Base-by-base conservation (phyloP, 805 yeast genomes). In the Starmerella geochares region DNA sequence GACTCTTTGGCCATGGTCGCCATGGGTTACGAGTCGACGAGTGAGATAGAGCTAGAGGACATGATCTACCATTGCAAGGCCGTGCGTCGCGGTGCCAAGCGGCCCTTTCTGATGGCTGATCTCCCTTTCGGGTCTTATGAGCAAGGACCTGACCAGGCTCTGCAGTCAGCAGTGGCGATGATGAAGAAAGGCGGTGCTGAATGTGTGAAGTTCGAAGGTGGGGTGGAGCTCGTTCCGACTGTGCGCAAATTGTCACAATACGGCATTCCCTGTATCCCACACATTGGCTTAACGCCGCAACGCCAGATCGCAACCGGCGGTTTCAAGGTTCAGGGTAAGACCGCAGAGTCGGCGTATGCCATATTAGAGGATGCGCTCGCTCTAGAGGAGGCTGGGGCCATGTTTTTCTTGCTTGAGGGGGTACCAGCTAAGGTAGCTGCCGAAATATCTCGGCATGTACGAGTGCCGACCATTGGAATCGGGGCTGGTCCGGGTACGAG, bases 1-100 rank as follows among this genome's bases (percentile, higher is more conserved):
- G 98, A 90, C 65, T 88, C 96, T 0, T 67, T 92, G 23, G 86
- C 96, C 0, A 90, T 87, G 96, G 88, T 85, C 0, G 75, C 94
- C 0, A 71, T 86, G 54, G 98, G 98, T 0, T 81, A 82, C 61
- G 72, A 62, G 42, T 58, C 64, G 33, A 71, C 97, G 0, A 79
- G 81, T 52, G 83, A 83, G 59, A 67, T 92, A 24, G 73, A 80
- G 2, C 75, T 86, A 46, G 88, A 86, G 10, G 75, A 92, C 63
- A 85, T 86, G 68, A 64, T 82, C 27, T 83, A 79, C 62, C 86
- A 85, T 58, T 80, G 83, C 35, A 71, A 74, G 47, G 82, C 96
- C 0, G 94, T 87, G 1, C 64, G 78, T 13, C 70, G 96, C 27
- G 95, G 92, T 0, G 75, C 78, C 29, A 64, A 72, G 2, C 60